phyloP scores from a whole-genome alignment of 768 basidiomycete species.

The Asterophora lycoperdoides region DNA sequence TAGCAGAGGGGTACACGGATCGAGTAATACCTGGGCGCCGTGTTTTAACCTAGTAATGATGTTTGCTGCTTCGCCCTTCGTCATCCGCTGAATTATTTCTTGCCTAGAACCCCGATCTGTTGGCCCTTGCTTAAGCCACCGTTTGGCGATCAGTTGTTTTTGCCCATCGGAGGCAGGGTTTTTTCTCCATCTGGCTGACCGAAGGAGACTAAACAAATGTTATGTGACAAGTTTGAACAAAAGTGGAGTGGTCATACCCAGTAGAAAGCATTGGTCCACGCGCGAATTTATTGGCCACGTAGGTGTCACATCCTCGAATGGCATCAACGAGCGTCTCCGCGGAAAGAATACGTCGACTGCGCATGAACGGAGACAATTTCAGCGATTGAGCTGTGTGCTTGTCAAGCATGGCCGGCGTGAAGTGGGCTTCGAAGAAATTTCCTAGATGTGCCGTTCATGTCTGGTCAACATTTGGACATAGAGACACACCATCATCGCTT shows the following conservation, averaged over 20 bases:
- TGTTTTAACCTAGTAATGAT: constrained; percentile 76
- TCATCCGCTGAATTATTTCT: constrained; percentile 42
- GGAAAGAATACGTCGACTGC: constrained; percentile 47
- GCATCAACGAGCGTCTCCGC: constrained; percentile 56
- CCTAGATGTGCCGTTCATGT: constrained; percentile 4
- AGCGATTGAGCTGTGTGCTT: constrained; percentile 37
- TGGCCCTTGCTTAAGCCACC: constrained; percentile 35
- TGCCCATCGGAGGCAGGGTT: constrained; percentile 59
- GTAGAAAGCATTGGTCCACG: constrained; percentile 37
- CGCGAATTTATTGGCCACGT: constrained; percentile 51
- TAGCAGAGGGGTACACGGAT: neutral
- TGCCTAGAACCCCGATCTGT: constrained; percentile 18
- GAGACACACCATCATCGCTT: constrained; percentile 30
- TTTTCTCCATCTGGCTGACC: constrained; percentile 64
- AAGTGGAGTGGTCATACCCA: constrained; percentile 37
- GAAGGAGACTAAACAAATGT: constrained; percentile 43
- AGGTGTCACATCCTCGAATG: constrained; percentile 67
- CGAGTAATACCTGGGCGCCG: constrained; percentile 56
- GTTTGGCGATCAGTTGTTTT: constrained; percentile 49
- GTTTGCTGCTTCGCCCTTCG: constrained; percentile 76
- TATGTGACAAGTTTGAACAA: neutral
- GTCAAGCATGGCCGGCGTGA: constrained; percentile 48
- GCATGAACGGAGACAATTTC: constrained; percentile 50
- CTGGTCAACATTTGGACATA: neutral
- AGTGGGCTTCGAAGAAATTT: constrained; percentile 45